A percentile compares a stretch with the other conserved stretches of the same genome.
These are phyloP conservation scores for Salvia sclarea DNA, from an alignment of 305 asterid genomes.

Conservation along the genomic window DNA sequence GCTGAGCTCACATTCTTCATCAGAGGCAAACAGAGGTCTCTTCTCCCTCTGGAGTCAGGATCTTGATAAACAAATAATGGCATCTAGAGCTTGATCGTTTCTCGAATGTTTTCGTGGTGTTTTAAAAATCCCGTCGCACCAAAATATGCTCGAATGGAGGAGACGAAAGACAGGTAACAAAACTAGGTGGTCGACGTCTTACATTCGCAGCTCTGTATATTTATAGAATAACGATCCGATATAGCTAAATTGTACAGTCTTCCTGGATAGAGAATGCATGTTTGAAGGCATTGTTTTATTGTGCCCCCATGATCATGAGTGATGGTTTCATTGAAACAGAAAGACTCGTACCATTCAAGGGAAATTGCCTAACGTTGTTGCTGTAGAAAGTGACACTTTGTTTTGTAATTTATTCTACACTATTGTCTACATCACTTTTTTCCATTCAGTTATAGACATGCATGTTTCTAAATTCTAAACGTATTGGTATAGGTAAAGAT, in stretches of 20 bases:
- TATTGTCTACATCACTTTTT: neutral
- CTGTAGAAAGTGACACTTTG: slow-evolving; percentile 30
- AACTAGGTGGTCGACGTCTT: slow-evolving; percentile 18
- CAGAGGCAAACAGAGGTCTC: slow-evolving; percentile 66
- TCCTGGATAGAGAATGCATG: slow-evolving; percentile 34
- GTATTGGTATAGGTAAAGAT: no score
- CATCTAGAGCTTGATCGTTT: slow-evolving; percentile 20
- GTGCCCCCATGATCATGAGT: neutral
- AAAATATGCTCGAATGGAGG: slow-evolving; percentile 13
- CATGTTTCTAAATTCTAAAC: slow-evolving; percentile 12
- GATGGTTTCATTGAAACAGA: neutral
- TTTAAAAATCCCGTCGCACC: slow-evolving; percentile 22
- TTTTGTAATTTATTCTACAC: slow-evolving; percentile 21
- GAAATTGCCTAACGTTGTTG: slow-evolving; percentile 26
- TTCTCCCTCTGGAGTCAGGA: slow-evolving; percentile 72
- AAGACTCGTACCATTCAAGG: neutral
- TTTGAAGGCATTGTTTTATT: slow-evolving; percentile 1
- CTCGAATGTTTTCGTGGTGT: slow-evolving; percentile 8
- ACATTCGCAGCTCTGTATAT: slow-evolving; percentile 39
- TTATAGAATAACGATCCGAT: slow-evolving; percentile 30
- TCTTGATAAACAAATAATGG: slow-evolving; percentile 34
- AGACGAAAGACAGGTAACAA: slow-evolving; percentile 1
- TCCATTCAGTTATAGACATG: slow-evolving; percentile 2
- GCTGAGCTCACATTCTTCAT: slow-evolving; percentile 81
- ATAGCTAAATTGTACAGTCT: slow-evolving; percentile 38